Evolutionary conservation across 805 yeast genomes (phyloP), one percentile per base, ranked within the genome.

Genomic region (Candida rishiriensis): DNA sequence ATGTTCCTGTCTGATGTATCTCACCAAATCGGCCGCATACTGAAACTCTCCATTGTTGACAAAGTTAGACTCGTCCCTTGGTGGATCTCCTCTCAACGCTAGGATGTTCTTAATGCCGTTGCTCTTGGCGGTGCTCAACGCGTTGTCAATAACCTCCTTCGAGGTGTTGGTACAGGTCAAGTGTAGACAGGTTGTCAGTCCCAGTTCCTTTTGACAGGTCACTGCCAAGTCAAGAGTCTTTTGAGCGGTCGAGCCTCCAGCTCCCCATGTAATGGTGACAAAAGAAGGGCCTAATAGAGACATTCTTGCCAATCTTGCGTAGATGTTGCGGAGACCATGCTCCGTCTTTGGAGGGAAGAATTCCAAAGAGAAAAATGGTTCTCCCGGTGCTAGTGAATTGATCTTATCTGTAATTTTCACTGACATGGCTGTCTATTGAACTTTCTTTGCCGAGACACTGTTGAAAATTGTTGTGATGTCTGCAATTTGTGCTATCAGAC

Each of bases 301-400:
- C 90, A 93, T 84, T 57, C 99, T 81, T 57, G 79, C 80, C 66
- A 93, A 78, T 65, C 99, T 84, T 28, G 90, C 88, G 40, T 86
- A 71, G 49, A 93, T 69, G 65, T 93, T 93, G 51, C 85, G 75
- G 61, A 85, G 76, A 53, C 98, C 99, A 58, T 73, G 52, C 29
- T 86, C 90, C 0, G 99, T 93, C 65, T 93, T 89, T 18, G 99
- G 99, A 7, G 99, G 99, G 69, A 93, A 93, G 64, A 93, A 93
- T 70, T 93, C 99, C 55, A 89, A 75, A 10, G 97, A 90, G 55
- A 88, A 79, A 61, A 82, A 87, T 42, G 75, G 76, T 57, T 71
- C 78, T 15, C 69, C 70, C 47, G 61, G 63, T 1, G 33, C 54
- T 49, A 80, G 66, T 0, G 67, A 59, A 34, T 65, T 60, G 45